Conservation (phyloP, 1,139 yeast species). For the Chernovozyma sophiae-reginae region DNA sequence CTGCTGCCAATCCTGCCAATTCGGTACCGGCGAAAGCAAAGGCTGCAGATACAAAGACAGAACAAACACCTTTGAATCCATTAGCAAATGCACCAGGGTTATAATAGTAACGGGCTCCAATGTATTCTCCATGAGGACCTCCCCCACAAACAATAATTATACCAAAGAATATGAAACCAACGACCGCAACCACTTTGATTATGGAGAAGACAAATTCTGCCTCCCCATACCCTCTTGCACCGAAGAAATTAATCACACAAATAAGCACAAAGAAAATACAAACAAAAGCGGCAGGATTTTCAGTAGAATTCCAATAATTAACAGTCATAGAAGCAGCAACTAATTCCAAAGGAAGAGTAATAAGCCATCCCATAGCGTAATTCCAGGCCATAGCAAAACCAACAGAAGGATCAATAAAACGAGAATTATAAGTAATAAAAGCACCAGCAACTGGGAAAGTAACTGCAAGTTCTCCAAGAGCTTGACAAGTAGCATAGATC, state of each 20-base stretch:
- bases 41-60: constrained; percentile 39
- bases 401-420: constrained; percentile 31
- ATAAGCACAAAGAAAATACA: constrained; percentile 26
- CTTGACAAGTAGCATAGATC: constrained; percentile 29
- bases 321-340: constrained; percentile 32
- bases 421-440: constrained; percentile 27
- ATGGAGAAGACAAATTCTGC: constrained; percentile 31
- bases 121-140: constrained; percentile 23
- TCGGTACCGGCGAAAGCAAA: constrained; percentile 42
- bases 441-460: constrained; percentile 33
- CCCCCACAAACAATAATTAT: constrained; percentile 32
- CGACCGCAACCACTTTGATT: constrained; percentile 28
- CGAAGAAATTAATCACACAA: constrained; percentile 28
- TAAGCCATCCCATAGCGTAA: constrained; percentile 21
- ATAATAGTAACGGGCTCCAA: constrained; percentile 27
- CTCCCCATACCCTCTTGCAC: constrained; percentile 33
- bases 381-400: constrained; percentile 37
- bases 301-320: constrained; percentile 25
- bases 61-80: constrained; percentile 41
- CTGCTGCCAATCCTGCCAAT: constrained; percentile 39
- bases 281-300: constrained; percentile 32
- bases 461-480: constrained; percentile 32
- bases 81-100: constrained; percentile 31
- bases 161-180: constrained; percentile 28
- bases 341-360: constrained; percentile 27